These are phyloP conservation scores for Ceratonia siliqua DNA, from an alignment of 306 rosid species.

Conservation along the genomic window DNA sequence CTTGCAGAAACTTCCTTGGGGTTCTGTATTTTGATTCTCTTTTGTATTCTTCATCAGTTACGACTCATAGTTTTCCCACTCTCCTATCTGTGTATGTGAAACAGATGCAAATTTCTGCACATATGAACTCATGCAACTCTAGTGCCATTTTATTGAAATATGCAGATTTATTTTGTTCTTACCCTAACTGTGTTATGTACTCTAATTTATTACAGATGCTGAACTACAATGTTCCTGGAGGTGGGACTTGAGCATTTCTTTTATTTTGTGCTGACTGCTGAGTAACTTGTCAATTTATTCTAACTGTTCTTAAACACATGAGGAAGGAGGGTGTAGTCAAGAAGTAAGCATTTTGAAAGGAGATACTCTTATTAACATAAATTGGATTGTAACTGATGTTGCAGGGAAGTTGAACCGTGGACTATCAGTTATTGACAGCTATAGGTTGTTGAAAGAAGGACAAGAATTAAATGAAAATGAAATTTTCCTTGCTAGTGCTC, in stretches of 20 bases:
- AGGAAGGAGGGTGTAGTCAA: conserved; percentile 8
- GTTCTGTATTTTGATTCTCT: neutral
- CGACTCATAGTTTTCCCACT: neutral
- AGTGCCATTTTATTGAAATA: neutral
- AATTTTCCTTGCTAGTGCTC: conserved; percentile 57
- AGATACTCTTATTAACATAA: conserved; percentile 17
- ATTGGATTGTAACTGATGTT: conserved; percentile 19
- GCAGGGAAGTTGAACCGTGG: conserved; percentile 66
- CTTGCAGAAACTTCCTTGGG: conserved; percentile 14
- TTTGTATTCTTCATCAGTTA: neutral
- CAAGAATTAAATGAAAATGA: conserved; percentile 51
- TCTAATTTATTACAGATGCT: conserved; percentile 51
- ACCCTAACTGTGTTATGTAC: conserved; percentile 13
- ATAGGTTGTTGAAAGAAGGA: conserved; percentile 42
- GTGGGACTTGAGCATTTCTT: conserved; percentile 40
- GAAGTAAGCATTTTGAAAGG: neutral
- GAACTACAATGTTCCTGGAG: conserved; percentile 94
- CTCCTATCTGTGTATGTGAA: neutral
- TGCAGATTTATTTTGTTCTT: conserved; percentile 7
- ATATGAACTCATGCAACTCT: neutral
- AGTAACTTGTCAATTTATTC: neutral
- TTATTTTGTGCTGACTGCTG: conserved; percentile 31
- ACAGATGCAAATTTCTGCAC: neutral
- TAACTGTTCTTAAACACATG: neutral
- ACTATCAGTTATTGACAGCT: conserved; percentile 57